Base-by-base conservation (phyloP, 208 protist species). In the Acanthamoeba royreba region DNA sequence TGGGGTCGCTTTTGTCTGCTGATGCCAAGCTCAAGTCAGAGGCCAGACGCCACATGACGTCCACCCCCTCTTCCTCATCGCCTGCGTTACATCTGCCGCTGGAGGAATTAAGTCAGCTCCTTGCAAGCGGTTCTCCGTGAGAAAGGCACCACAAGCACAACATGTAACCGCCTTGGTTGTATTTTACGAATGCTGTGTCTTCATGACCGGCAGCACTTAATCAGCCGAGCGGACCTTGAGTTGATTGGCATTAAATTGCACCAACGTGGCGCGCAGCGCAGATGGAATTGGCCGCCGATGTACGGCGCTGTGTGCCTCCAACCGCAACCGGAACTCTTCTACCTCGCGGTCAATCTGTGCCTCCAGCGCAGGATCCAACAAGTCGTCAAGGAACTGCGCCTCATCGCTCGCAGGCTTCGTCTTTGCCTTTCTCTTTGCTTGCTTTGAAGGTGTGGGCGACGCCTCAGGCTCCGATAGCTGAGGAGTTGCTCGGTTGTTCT, bases 301-400 rank as follows among this genome's bases (percentile, higher is more conserved):
- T 9, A 46, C 40, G 8, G 4, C 69, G 38, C 69, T 79, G 69
- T 79, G 69, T 22, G 35, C 42, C 45, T 87, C 79, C 15, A 87
- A 46, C 3, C 79, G 79, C 49, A 31, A 46, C 43, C 79, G 7
- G 31, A 87, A 87, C 79, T 87, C 79, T 28, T 87, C 79, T 46
- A 87, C 79, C 79, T 87, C 79, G n/a, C 49, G 43, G 46, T 87
- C 79, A 33, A 87, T 40, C 79, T 87, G 45, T 33, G 31, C 79
- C 46, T 87, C 46, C 11, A 87, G 49, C 46, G 43, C 79, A 17
- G 79, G 79, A 22, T 87, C 79, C 45, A 87, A n/a, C 79, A 43
- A 40, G 8, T 45, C 17, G 28, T 63, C 43, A 17, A 15, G 19
- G 19, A 17, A 19, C n/a, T 46, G n/a, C 28, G 7, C 45, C 5